Conservation (phyloP, 176 grass and related monocot species). For the Ensete ventricosum region DNA sequence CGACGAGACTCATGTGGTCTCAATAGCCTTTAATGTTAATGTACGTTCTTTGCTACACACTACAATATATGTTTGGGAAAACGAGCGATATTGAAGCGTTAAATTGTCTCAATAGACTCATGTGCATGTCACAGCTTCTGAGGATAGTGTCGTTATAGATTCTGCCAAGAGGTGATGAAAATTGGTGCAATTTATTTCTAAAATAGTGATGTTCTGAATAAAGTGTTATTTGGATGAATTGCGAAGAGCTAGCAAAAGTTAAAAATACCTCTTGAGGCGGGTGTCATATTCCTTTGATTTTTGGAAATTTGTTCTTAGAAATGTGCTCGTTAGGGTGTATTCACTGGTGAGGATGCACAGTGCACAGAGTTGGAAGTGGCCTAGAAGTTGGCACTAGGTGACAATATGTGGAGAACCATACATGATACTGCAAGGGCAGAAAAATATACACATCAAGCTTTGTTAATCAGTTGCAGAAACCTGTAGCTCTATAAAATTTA, state of each 20-base stretch:
- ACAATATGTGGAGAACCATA: no score
- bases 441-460: no score
- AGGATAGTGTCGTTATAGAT: no score
- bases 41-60: neutral
- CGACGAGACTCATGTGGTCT: neutral
- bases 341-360: no score
- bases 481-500: no score
- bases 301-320: neutral
- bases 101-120: no score
- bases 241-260: neutral
- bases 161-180: neutral
- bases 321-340: neutral
- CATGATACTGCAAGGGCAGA: no score
- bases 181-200: neutral
- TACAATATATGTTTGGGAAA: neutral
- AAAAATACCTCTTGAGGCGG: neutral
- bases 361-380: no score
- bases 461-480: no score
- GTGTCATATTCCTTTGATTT: neutral
- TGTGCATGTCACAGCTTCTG: no score
- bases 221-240: neutral
- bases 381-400: no score
- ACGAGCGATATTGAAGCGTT: neutral
- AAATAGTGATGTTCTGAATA: neutral
- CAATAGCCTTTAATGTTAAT: neutral